Evolutionary conservation across 345 rosid genomes (phyloP), one percentile per base, ranked within the genome.

Genomic region (Clausena lansium): DNA sequence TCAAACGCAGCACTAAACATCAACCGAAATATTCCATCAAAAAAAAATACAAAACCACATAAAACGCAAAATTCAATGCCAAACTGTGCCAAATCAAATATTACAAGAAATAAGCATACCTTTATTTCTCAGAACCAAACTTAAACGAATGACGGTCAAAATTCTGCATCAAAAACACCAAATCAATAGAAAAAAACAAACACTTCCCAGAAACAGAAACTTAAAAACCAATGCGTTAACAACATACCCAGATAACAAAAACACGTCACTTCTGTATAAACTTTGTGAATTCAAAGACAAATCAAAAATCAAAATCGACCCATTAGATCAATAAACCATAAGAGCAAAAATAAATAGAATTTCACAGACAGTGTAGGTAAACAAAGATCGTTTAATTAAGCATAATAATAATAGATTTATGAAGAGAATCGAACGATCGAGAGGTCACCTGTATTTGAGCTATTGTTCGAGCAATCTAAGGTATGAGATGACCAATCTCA

Each of bases 401-500:
- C 32, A 47, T 33, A 41, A 24, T 22, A 45, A 59, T 45, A 64
- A 28, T 35, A 50, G 77, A 81, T 80, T 79, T 3, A 68, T 45
- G 41, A 77, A 63, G 36, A 19, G 77, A 80, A 82, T 77, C 57
- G 64, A 30, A 79, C 55, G 39, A 80, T 85, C 81, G 64, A 68
- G 61, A 69, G 76, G 47, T 81, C 22, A 83, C 91, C 87, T n/a
- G 83, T 75, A 38, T 73, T 38, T 20, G 52, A 83, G 76, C 78
- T 77, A 66, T 76, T 50, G 71, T 79, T 70, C 65, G 36, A 78
- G 81, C 81, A 78, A 86, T 85, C 85, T 28, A 73, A 83, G 77
- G 79, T 20, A 74, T 50, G 57, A 17, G 57, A 52, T 52, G 77
- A 83, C 67, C 76, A 80, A 77, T 81, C 84, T 80, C 81, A 47